Evolutionary conservation across 768 basidiomycete species (phyloP), one percentile per base, ranked within the genome.

Genomic region (Boletellus sp.): DNA sequence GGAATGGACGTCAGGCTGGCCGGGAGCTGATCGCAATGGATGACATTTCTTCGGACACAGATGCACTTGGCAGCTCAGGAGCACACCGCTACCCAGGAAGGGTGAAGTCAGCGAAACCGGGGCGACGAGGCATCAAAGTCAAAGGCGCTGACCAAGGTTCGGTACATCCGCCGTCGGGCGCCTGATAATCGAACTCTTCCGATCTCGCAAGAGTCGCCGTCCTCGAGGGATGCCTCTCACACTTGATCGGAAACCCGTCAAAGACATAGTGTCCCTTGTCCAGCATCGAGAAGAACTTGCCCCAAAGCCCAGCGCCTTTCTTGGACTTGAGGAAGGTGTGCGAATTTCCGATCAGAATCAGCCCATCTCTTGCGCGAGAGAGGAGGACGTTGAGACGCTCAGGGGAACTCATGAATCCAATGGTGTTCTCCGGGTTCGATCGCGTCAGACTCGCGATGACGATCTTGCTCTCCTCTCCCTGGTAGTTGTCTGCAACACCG

Each of bases 311-410:
- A 4, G 63, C 65, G 1, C 84, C 84, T 53, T 75, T 81, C 28
- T 73, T 74, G 7, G 85, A 71, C 5, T 73, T 68, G 36, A 66
- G 61, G 68, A 87, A 87, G 0, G 86, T 88, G 3, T 78, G 56
- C 0, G 76, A 67, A 55, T 87, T 86, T 7, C 86, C 86, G 20
- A 88, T 76, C 64, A 88, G 74, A 49, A 88, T 78, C 13, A 86
- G 60, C 0, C 75, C 81, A 54, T 87, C 70, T 3, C 85, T 76
- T 6, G 85, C 83, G 11, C 86, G 79, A 0, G 86, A 87, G 11
- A 88, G 70, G 2, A 88, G 70, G n/a, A 88, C 86, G 42, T 85
- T 88, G 22, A 87, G 65, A 26, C 87, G 78, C 64, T 88, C 84
- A 0, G 83, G 80, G 1, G 85, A 74, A 37, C 60, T 70, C 85